Percentiles rank a stretch among this genome's conserved stretches.
These are phyloP conservation scores for Phytophthora chlamydospora DNA, from an alignment of 352 stramenopile species.

Conservation along the genomic window DNA sequence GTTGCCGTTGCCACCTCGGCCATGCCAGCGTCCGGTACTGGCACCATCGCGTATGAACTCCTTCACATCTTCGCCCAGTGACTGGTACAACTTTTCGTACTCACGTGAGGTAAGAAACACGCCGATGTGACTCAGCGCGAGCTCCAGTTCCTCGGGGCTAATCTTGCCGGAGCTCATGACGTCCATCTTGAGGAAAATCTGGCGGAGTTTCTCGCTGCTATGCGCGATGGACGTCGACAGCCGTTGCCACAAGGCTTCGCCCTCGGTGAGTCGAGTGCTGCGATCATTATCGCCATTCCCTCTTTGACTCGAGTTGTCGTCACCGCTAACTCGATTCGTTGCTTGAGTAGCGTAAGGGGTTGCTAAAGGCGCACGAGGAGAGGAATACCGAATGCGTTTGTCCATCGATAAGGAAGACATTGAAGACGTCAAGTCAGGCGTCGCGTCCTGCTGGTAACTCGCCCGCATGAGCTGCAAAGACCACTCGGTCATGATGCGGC, in stretches of 20 bases:
- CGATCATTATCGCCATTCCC: slow-evolving; percentile 1
- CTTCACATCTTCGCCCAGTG: slow-evolving; percentile 41
- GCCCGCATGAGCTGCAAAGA: slow-evolving; percentile 62
- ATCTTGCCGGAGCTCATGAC: slow-evolving; percentile 68
- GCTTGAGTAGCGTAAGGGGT: slow-evolving; percentile 61
- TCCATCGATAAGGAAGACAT: slow-evolving; percentile 29
- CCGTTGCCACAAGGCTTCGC: slow-evolving; percentile 61
- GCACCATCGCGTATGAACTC: slow-evolving; percentile 29
- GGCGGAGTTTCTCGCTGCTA: slow-evolving; percentile 68
- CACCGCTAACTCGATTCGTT: slow-evolving; percentile 6
- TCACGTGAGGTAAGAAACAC: slow-evolving; percentile 72
- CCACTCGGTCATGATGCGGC: slow-evolving; percentile 83
- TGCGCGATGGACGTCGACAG: slow-evolving; percentile 55
- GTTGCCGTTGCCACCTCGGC: slow-evolving; percentile 24
- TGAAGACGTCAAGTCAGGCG: slow-evolving; percentile 19
- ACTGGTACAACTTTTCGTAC: slow-evolving; percentile 70
- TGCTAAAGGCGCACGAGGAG: slow-evolving; percentile 33
- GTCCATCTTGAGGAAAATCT: slow-evolving; percentile 86
- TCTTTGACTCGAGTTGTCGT: slow-evolving; percentile 1
- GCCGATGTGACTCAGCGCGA: slow-evolving; percentile 73
- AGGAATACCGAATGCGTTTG: slow-evolving; percentile 27
- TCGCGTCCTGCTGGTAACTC: slow-evolving; percentile 40
- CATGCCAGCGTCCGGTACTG: slow-evolving; percentile 29
- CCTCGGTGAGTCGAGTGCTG: slow-evolving; percentile 37
- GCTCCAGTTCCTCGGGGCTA: slow-evolving; percentile 70